phyloP scores from a whole-genome alignment of 805 yeast genomes.

The Candida khao-thaluensis region DNA sequence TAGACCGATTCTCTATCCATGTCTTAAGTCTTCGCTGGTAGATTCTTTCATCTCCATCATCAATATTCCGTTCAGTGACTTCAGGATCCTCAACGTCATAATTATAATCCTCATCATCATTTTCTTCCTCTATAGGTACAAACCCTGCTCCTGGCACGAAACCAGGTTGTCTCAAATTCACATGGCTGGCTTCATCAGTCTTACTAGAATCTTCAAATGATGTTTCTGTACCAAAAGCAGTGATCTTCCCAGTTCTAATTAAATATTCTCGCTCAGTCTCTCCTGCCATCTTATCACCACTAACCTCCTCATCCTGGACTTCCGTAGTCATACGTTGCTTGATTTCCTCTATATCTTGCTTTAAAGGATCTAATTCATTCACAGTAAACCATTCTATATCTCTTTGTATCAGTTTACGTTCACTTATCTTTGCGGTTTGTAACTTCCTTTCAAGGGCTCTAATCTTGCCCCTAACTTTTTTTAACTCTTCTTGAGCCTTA shows the following conservation, averaged over 20 bases:
- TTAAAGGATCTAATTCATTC: constrained; percentile 52
- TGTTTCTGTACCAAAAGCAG: constrained; percentile 80
- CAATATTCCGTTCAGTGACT: constrained; percentile 44
- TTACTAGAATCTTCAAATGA: constrained; percentile 48
- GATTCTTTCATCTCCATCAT: constrained; percentile 76
- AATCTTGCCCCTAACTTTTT: constrained; percentile 44
- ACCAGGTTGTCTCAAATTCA: constrained; percentile 52
- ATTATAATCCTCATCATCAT: constrained; percentile 20
- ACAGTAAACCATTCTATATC: constrained; percentile 53
- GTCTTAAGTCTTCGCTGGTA: constrained; percentile 58
- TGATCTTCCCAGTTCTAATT: constrained; percentile 85
- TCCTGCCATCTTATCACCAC: constrained; percentile 49
- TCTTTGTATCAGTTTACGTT: constrained; percentile 49
- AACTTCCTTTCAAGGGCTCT: constrained; percentile 48
- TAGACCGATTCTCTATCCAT: constrained; percentile 60
- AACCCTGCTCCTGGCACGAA: constrained; percentile 19
- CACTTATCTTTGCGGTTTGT: constrained; percentile 60
- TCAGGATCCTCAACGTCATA: constrained; percentile 20
- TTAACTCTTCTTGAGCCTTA: constrained; percentile 54
- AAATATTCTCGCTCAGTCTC: constrained; percentile 80
- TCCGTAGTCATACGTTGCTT: constrained; percentile 32
- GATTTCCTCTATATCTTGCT: constrained; percentile 61
- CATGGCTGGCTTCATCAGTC: constrained; percentile 38
- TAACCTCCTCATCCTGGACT: constrained; percentile 14
- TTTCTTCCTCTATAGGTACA: constrained; percentile 14